Base-by-base conservation (phyloP, 169 alveolate species). In the Theileria luwenshuni region DNA sequence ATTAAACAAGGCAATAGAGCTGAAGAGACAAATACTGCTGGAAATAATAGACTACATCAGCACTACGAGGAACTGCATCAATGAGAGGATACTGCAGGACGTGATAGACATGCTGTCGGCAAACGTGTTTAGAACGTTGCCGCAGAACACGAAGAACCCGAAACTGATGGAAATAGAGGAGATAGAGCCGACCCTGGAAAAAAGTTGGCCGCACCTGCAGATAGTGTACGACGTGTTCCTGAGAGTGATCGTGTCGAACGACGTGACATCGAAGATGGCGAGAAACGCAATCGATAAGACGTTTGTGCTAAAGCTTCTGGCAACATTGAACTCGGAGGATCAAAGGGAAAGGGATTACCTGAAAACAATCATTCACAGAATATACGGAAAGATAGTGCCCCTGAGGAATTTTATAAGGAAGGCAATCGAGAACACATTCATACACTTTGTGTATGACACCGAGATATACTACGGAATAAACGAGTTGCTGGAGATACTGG, bases 301-400 rank as follows among this genome's bases (percentile, higher is more conserved):
- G 42, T 91, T 93, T 52, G 93, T 93, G 23, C 77, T 90, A 21
- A 79, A 85, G 91, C 65, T 91, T 77, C 80, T 92, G 67, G 93
- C 86, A 58, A 90, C 96, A 15, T 94, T 97, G 70, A 96, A 94
- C 73, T 91, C 98, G 19, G 98, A 95, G 77, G 98, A 96, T 77
- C 96, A 97, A 51, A 91, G 98, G 8, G 99, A 97, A 79, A 93
- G 99, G 77, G 98, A 96, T 84, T 95, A 95, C 79, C 83, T 97
- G 33, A 96, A 97, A 84, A 96, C 97, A 41, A 96, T 96, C 68
- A 90, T 96, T 32, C 99, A 96, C 86, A 92, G 97, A 62, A 91
- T 96, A 19, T 97, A 96, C 76, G 97, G 97, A 15, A 95, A 95
- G 83, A 90, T 94, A 32, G 96, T 96, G 68, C 95, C 98, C 6